These are phyloP conservation scores for Ophiostoma populinum DNA, from an alignment of 2,329 filamentous ascomycete genomes.

Conservation along the genomic window DNA sequence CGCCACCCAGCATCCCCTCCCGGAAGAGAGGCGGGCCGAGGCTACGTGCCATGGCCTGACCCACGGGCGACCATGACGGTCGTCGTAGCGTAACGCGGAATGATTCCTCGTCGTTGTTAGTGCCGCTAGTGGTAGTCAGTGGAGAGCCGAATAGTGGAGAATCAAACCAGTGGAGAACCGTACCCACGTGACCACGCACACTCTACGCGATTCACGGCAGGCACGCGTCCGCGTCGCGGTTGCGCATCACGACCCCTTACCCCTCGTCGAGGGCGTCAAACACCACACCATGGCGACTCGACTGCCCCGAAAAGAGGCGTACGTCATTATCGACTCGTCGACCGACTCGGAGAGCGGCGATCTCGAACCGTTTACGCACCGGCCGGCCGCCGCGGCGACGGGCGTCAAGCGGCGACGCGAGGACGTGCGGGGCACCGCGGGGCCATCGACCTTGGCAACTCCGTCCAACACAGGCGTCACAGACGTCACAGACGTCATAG, in stretches of 20 bases:
- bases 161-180: too few species aligned
- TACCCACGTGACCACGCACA: slow-evolving; percentile 7
- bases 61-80: too few species aligned
- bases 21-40: too few species aligned
- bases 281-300: slow-evolving; percentile 7
- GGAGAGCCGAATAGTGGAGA: too few species aligned
- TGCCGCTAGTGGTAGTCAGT: too few species aligned
- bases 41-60: too few species aligned
- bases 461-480: too few species aligned
- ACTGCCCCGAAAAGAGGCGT: not conserved
- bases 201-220: slow-evolving; percentile 3
- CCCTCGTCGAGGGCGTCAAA: not conserved
- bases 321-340: slow-evolving; percentile 5
- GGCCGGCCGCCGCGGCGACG: not conserved
- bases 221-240: slow-evolving; percentile 1
- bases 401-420: slow-evolving; percentile 13
- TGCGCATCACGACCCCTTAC: not conserved
- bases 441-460: too few species aligned
- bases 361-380: slow-evolving; percentile 3
- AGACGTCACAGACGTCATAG: slow-evolving; percentile 3
- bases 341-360: not conserved
- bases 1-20: too few species aligned
- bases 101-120: too few species aligned
- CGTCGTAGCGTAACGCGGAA: too few species aligned
- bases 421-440: too few species aligned